Percentiles rank a stretch among this genome's conserved stretches.
Evolutionary conservation across 441 rosid species (phyloP).

Genomic region (Pelargonium fulgidum): DNA sequence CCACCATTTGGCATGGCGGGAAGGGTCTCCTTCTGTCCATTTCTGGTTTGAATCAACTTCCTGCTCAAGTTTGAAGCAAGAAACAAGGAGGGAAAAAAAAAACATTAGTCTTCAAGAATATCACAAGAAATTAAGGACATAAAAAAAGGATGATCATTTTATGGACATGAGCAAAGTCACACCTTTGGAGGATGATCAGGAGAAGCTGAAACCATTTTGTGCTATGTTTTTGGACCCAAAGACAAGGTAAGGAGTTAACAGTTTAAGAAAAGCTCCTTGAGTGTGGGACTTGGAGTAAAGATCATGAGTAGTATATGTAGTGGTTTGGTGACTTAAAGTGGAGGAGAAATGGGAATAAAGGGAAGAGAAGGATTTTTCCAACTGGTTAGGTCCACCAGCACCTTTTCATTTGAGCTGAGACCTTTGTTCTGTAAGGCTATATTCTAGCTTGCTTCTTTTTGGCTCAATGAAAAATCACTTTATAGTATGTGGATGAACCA

Average conservation of each 20-base stretch:
- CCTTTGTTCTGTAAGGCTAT: conserved; percentile 6
- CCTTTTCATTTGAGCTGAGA: not conserved
- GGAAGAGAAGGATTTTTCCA: conserved; percentile 16
- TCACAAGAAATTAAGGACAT: not conserved
- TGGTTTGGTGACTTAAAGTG: conserved; percentile 9
- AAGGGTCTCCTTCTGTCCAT: conserved; percentile 51
- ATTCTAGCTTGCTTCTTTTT: conserved; percentile 2
- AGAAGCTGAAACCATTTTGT: conserved; percentile 55
- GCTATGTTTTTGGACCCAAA: not conserved
- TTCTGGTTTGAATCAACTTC: conserved; percentile 42
- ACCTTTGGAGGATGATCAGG: conserved; percentile 50
- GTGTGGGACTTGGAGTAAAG: conserved; percentile 17
- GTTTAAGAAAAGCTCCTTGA: conserved; percentile 10
- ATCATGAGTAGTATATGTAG: conserved; percentile 24
- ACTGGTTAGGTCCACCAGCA: not conserved
- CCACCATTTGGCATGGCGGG: conserved; percentile 92
- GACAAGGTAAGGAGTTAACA: conserved; percentile 1
- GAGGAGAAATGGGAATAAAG: conserved; percentile 10
- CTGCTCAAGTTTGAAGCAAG: conserved; percentile 25
- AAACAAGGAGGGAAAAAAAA: not conserved
- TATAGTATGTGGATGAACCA: conserved; percentile 6
- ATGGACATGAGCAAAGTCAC: not conserved
- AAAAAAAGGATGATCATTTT: not conserved
- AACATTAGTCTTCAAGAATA: not conserved
- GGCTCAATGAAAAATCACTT: conserved; percentile 3